Conservation (phyloP, 208 protist species). For the Leptomonas pyrrhocoris region DNA sequence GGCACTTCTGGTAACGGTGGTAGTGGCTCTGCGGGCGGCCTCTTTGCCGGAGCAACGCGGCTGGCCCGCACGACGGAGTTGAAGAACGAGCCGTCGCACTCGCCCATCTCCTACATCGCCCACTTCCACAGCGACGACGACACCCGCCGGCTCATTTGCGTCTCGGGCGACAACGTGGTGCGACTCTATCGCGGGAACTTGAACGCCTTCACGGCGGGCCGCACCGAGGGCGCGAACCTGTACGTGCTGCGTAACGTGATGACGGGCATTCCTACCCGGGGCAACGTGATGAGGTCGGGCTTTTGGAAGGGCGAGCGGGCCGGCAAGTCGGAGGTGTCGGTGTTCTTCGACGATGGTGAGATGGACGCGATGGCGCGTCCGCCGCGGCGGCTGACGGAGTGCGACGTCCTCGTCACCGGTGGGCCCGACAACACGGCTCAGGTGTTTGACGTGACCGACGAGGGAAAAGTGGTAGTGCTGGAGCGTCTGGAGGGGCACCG, state of each 20-base stretch:
- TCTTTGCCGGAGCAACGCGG: constrained; percentile 18
- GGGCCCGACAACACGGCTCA: constrained; percentile 78
- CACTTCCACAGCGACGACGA: constrained; percentile 73
- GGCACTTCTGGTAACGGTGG: too few relatives aligned
- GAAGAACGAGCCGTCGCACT: constrained; percentile 77
- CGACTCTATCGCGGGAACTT: constrained; percentile 74
- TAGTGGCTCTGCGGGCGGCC: neutral
- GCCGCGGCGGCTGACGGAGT: constrained; percentile 71
- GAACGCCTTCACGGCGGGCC: constrained; percentile 35
- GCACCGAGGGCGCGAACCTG: constrained; percentile 28
- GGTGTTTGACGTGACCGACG: constrained; percentile 85
- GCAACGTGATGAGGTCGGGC: constrained; percentile 57
- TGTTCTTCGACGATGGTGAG: constrained; percentile 87
- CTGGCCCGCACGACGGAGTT: constrained; percentile 40
- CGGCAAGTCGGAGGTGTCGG: constrained; percentile 59
- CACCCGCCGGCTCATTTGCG: constrained; percentile 67
- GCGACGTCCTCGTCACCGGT: constrained; percentile 76
- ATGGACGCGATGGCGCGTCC: constrained; percentile 68
- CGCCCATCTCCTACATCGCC: constrained; percentile 64
- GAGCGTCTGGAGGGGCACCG: constrained; percentile 83
- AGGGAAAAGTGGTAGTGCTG: constrained; percentile 51
- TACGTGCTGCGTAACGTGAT: constrained; percentile 81
- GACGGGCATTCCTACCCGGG: constrained; percentile 59
- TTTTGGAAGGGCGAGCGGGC: constrained; percentile 81
- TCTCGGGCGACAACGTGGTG: constrained; percentile 85